These are phyloP conservation scores for Sclerotinia subarctica DNA, from an alignment of 2,329 filamentous ascomycete species.

Conservation along the genomic window DNA sequence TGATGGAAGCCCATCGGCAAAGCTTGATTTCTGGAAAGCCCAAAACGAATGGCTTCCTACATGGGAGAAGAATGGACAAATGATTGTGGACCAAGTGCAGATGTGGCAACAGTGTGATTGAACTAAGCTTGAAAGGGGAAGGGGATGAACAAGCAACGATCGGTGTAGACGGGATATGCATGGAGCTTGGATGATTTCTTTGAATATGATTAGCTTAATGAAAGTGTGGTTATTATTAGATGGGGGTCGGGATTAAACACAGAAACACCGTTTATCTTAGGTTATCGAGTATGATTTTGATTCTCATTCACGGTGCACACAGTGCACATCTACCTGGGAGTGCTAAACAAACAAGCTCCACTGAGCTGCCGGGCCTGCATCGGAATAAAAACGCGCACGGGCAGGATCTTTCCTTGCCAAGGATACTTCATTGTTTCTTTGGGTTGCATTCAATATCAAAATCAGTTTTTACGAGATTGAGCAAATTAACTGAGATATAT, in stretches of 20 bases:
- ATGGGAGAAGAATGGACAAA: constrained; percentile 60
- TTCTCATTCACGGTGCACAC: background rate
- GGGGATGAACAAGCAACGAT: background rate
- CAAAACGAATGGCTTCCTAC: constrained; percentile 65
- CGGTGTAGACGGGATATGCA: background rate
- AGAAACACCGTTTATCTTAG: background rate
- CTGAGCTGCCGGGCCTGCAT: background rate
- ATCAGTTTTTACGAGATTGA: background rate
- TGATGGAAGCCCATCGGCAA: constrained; percentile 62
- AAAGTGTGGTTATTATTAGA: constrained; percentile 17
- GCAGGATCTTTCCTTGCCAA: background rate
- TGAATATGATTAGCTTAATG: constrained; percentile 2
- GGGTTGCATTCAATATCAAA: background rate
- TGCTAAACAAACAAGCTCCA: background rate
- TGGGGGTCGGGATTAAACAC: background rate
- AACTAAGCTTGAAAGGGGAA: constrained; percentile 11
- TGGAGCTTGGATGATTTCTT: constrained; percentile 4
- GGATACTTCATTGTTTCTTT: background rate
- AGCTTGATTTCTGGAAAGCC: constrained; percentile 73
- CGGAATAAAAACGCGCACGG: background rate
- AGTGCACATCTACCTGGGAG: background rate
- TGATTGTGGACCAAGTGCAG: constrained; percentile 67
- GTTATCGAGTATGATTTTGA: background rate
- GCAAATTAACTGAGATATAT: background rate
- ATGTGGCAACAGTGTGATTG: constrained; percentile 70